Evolutionary conservation across 495 filamentous ascomycete species (phyloP), one percentile per base, ranked within the genome.

Genomic region (Neurospora tetrasperma): DNA sequence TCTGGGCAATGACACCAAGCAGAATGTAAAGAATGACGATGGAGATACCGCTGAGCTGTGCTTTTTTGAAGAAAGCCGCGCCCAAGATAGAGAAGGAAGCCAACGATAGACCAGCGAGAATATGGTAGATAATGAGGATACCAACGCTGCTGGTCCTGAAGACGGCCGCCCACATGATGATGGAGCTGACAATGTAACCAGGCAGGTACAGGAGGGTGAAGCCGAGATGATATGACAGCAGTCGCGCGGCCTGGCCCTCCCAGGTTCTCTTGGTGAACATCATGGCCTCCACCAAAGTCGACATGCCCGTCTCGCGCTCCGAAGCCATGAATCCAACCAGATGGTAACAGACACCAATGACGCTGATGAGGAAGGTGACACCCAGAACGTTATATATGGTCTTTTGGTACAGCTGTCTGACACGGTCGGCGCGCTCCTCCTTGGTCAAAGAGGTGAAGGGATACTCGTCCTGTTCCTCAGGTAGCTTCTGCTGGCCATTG

Each of bases 261-360:
- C 91, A 93, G 16, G 84, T 82, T 35, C 83, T 82, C 35, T 80
- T 79, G 74, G 90, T 91, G 27, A 90, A 88, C 87, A 94, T 93
- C 89, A 93, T 94, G 44, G 92, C 90, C 80, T 96, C 93, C 62
- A 94, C 84, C 54, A 96, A 83, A 54, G 92, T 90, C 40, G 91
- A 90, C 87, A 94, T 92, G 72, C 92, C 93, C 48, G 88, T 82
- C 82, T 96, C 93, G 62, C 93, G 84, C 82, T 96, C 93, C 31
- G 87, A 86, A 18, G 92, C 92, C 73, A 93, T 89, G 75, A 92
- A 87, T 3, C 93, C 93, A 20, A 90, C 89, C 72, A 93, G 82
- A 76, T 96, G 92, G 75, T 96, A 96, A 40, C 86, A 85, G 9
- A 94, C 82, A 1, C 90, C 90, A 43, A 94, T 88, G 70, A 92